phyloP scores from a whole-genome alignment of 495 filamentous ascomycete species.

The Xylaria palmicola region DNA sequence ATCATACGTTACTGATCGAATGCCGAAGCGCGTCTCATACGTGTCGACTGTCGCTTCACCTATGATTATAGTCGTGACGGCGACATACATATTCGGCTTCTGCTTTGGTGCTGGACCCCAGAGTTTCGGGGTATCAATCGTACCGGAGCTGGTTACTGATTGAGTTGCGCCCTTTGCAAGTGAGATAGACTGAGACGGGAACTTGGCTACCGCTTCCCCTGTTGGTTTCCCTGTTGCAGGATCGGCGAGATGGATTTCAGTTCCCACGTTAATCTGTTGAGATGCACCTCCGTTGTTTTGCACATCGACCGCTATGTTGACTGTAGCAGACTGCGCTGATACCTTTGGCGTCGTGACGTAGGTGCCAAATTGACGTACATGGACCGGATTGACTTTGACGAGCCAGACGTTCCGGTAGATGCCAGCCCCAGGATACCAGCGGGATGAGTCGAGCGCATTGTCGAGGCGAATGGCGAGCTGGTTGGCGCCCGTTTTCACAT shows the following conservation, averaged over 20 bases:
- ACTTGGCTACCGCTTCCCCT: conserved; percentile 23
- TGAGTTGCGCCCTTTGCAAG: conserved; percentile 31
- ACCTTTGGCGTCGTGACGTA: conserved; percentile 42
- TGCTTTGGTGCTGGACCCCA: conserved; percentile 50
- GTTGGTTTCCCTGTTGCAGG: conserved; percentile 17
- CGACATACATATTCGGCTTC: conserved; percentile 47
- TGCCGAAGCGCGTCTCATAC: conserved; percentile 50
- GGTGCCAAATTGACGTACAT: conserved; percentile 46
- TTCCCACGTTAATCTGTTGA: conserved; percentile 29
- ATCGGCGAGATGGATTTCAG: conserved; percentile 29
- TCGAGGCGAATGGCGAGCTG: conserved; percentile 49
- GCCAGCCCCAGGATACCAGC: conserved; percentile 52
- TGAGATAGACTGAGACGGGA: conserved; percentile 21
- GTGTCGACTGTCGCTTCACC: conserved; percentile 36
- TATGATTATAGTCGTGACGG: conserved; percentile 34
- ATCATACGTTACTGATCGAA: conserved; percentile 41
- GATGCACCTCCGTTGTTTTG: conserved; percentile 35
- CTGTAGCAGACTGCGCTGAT: conserved; percentile 36
- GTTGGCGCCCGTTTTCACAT: conserved; percentile 39
- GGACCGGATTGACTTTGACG: conserved; percentile 38
- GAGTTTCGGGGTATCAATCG: conserved; percentile 38
- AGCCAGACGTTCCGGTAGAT: conserved; percentile 55
- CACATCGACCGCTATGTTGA: conserved; percentile 39
- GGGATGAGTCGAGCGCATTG: conserved; percentile 42
- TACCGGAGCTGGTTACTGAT: conserved; percentile 34